phyloP scores from a whole-genome alignment of 2,329 filamentous ascomycete genomes.

The Tolypocladium paradoxum region DNA sequence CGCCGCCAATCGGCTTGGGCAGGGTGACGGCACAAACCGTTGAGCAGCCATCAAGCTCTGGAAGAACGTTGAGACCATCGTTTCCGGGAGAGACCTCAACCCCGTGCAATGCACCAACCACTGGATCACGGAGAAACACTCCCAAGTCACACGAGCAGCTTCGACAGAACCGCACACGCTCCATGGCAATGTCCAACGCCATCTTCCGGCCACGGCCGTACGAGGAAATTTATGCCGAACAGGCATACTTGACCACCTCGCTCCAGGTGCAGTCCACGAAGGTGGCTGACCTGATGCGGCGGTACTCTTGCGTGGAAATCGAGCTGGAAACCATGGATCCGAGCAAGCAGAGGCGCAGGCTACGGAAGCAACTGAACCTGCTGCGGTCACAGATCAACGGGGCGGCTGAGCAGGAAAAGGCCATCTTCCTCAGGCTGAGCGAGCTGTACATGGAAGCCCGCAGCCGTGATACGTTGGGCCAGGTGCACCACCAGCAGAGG shows the following conservation, averaged over 20 bases:
- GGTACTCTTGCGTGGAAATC: slow-evolving; percentile 26
- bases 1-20: neutral
- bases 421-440: slow-evolving; percentile 32
- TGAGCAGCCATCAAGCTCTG: neutral
- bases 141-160: neutral
- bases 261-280: slow-evolving; percentile 29
- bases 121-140: neutral
- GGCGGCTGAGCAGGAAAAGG: slow-evolving; percentile 33
- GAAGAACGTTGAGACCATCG: no score
- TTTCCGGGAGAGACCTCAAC: neutral
- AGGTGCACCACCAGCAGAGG: slow-evolving; percentile 17
- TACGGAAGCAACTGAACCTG: slow-evolving; percentile 30
- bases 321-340: slow-evolving; percentile 12
- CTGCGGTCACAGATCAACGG: slow-evolving; percentile 32
- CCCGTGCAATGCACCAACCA: neutral
- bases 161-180: neutral
- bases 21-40: neutral
- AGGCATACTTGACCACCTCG: slow-evolving; percentile 30
- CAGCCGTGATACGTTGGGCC: slow-evolving; percentile 28
- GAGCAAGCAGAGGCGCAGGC: slow-evolving; percentile 16
- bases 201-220: slow-evolving; percentile 27
- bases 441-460: slow-evolving; percentile 40
- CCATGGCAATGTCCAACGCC: slow-evolving; percentile 1
- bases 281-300: slow-evolving; percentile 25
- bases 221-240: slow-evolving; percentile 33